These are phyloP conservation scores for Rhodotorula sp. DNA, from an alignment of 1,284 basidiomycete species.

Conservation along the genomic window DNA sequence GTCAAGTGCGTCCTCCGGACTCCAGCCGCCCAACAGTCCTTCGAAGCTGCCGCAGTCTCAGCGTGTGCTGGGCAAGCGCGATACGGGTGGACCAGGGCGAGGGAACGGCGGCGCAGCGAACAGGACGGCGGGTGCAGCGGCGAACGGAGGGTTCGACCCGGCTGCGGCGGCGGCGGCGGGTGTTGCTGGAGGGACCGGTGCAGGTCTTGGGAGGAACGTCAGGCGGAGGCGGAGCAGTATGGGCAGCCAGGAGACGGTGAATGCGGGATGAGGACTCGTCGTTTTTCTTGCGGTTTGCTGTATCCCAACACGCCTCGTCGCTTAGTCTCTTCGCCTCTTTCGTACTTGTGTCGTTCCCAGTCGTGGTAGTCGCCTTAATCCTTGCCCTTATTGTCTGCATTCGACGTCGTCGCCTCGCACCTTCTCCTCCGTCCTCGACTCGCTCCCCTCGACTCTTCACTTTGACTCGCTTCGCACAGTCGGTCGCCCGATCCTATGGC, in stretches of 20 bases:
- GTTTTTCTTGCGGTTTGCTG: too few relatives aligned
- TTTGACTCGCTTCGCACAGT: too few relatives aligned
- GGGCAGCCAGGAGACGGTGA: conserved; percentile 22
- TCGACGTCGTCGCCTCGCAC: too few relatives aligned
- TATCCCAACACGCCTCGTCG: too few relatives aligned
- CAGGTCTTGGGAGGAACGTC: conserved; percentile 6
- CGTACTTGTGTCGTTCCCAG: neutral
- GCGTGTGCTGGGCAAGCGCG: conserved; percentile 31
- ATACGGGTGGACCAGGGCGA: too few relatives aligned
- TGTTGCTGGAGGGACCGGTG: neutral
- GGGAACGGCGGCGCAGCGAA: neutral
- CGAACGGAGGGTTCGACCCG: conserved; percentile 2
- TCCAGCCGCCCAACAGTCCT: conserved; percentile 23
- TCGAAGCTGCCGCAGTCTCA: conserved; percentile 27
- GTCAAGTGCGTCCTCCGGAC: neutral
- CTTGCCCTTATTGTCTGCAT: too few relatives aligned
- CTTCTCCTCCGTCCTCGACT: neutral
- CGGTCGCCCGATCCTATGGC: too few relatives aligned
- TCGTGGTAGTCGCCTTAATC: too few relatives aligned
- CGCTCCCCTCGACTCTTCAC: neutral
- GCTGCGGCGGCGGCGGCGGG: conserved; percentile 1
- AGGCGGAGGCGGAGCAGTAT: conserved; percentile 27
- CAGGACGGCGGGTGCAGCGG: neutral
- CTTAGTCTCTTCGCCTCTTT: neutral
- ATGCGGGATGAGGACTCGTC: conserved; percentile 3